phyloP scores from a whole-genome alignment of 2,329 filamentous ascomycete genomes.

The Cytospora paraplurivora region DNA sequence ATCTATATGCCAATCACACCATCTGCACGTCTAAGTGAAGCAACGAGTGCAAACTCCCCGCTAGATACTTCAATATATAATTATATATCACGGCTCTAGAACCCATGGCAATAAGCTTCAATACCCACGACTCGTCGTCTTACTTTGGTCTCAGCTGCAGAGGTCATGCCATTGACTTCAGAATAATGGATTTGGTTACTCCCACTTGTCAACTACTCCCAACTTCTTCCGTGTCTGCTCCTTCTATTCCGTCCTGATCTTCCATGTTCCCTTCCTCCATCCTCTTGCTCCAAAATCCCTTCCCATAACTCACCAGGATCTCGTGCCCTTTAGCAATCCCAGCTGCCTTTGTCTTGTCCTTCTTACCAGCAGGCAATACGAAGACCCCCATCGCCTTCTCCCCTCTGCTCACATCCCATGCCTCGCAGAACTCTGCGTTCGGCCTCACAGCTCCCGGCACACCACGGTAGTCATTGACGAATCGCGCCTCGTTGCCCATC shows the following conservation, averaged over 20 bases:
- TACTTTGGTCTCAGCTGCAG: too few relatives aligned
- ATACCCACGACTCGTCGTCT: too few relatives aligned
- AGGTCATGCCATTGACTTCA: not conserved
- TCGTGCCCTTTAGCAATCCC: conserved; percentile 61
- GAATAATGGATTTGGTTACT: not conserved
- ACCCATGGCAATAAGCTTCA: too few relatives aligned
- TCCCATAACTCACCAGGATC: conserved; percentile 67
- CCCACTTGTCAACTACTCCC: not conserved
- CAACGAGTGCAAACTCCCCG: too few relatives aligned
- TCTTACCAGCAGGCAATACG: conserved; percentile 48
- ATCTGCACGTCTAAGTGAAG: too few relatives aligned
- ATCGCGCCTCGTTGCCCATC: conserved; percentile 65
- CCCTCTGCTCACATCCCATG: conserved; percentile 55
- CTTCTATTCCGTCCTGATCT: not conserved
- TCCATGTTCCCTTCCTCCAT: conserved; percentile 38
- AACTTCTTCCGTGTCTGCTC: not conserved
- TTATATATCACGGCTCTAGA: too few relatives aligned
- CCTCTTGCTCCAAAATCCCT: conserved; percentile 64
- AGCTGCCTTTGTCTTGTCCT: conserved; percentile 31
- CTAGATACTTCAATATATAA: too few relatives aligned
- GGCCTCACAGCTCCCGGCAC: conserved; percentile 47
- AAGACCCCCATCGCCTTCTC: conserved; percentile 61
- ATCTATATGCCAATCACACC: too few relatives aligned
- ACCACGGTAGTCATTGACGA: conserved; percentile 68
- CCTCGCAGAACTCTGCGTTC: conserved; percentile 62